These are phyloP conservation scores for Hanseniaspora occidentalis DNA, from an alignment of 805 yeast species.

Conservation along the genomic window DNA sequence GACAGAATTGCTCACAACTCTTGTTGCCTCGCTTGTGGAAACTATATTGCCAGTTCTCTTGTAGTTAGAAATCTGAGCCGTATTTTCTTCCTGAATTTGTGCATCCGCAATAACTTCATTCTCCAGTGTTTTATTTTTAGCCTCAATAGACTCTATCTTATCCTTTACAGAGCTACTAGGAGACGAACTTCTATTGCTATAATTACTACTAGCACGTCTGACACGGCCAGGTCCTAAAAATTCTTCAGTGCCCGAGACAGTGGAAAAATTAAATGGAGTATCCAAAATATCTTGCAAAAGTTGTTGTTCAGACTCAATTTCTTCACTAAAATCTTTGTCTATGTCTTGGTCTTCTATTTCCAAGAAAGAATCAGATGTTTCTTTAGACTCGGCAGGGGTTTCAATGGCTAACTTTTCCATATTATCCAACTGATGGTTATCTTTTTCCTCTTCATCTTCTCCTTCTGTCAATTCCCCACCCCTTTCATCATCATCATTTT, in stretches of 20 bases:
- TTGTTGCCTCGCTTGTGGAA: constrained; percentile 2
- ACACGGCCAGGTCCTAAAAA: background rate
- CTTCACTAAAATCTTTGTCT: too few relatives aligned
- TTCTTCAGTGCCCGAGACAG: background rate
- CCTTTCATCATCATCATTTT: constrained; percentile 3
- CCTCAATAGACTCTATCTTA: background rate
- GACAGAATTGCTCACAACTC: constrained; percentile 10
- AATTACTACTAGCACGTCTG: background rate
- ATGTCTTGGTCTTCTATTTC: too few relatives aligned
- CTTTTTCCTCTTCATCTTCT: too few relatives aligned
- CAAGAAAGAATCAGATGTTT: too few relatives aligned
- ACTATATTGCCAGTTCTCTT: background rate
- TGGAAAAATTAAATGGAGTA: background rate
- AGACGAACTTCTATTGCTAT: background rate
- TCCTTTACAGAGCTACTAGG: background rate
- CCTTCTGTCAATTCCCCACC: background rate
- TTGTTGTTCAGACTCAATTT: background rate
- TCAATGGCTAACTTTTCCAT: too few relatives aligned
- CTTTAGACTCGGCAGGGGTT: too few relatives aligned
- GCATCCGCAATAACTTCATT: background rate
- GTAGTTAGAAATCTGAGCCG: background rate
- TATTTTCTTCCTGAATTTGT: background rate
- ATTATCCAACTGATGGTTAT: too few relatives aligned
- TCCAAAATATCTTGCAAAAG: background rate
- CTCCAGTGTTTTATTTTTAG: background rate